Percentiles rank a stretch among this genome's conserved stretches.
Conservation (phyloP, 495 filamentous ascomycete genomes). For the Aspergillus biplanus region DNA sequence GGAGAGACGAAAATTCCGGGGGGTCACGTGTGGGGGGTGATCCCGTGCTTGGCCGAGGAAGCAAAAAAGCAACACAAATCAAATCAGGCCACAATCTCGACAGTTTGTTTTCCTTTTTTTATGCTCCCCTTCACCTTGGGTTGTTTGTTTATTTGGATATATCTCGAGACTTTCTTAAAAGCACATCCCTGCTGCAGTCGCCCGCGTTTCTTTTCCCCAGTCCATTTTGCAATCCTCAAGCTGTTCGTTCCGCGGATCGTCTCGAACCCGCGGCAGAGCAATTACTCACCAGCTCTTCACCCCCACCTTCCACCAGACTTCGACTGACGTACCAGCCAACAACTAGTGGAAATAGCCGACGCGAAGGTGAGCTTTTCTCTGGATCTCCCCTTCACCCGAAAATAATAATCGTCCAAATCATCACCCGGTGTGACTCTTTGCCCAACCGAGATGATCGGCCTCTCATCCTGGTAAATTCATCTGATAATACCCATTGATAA, state of each 20-base stretch:
- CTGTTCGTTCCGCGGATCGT: not conserved
- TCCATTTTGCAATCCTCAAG: too few species aligned
- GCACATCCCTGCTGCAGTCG: too few species aligned
- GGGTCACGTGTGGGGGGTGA: constrained; percentile 37
- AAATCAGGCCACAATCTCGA: not conserved
- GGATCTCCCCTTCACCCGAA: constrained; percentile 34
- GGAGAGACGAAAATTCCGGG: constrained; percentile 26
- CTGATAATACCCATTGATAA: too few species aligned
- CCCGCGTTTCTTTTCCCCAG: too few species aligned
- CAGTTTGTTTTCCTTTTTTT: too few species aligned
- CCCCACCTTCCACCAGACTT: constrained; percentile 13
- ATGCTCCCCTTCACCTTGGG: too few species aligned
- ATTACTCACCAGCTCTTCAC: not conserved
- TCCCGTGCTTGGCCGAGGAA: constrained; percentile 31
- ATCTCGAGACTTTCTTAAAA: too few species aligned
- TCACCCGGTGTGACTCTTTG: too few species aligned
- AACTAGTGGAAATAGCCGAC: constrained; percentile 20
- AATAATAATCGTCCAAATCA: not conserved
- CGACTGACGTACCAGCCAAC: too few species aligned
- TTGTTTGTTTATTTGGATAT: too few species aligned
- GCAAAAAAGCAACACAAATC: constrained; percentile 9
- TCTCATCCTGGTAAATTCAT: too few species aligned
- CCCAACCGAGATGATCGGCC: too few species aligned
- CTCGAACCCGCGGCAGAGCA: constrained; percentile 14
- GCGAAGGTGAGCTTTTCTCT: constrained; percentile 24